A percentile compares a stretch with the other conserved stretches of the same genome.
Evolutionary conservation across 192 early-diverging fungal genomes (phyloP).

Genomic region (Mortierella antarctica): DNA sequence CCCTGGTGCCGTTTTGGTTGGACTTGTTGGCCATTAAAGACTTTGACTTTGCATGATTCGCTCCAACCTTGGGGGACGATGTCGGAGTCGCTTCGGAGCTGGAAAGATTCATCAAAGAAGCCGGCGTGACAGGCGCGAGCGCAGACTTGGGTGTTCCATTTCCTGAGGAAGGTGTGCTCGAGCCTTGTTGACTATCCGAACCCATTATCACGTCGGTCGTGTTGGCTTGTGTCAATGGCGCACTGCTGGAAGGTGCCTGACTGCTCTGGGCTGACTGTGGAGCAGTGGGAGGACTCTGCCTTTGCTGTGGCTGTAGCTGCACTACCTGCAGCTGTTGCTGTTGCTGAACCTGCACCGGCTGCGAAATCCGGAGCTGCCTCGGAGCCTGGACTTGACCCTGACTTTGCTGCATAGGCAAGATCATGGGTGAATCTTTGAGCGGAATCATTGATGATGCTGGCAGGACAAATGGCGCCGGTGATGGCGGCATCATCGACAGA

Average conservation of each 20-base stretch:
- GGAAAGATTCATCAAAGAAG: conserved; percentile 71
- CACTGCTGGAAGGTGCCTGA: not conserved
- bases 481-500: conserved; percentile 33
- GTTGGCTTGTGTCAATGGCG: not conserved
- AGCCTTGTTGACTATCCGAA: not conserved
- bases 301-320: conserved; percentile 1
- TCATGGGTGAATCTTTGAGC: conserved; percentile 28
- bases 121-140: conserved; percentile 74
- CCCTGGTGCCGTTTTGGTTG: not conserved
- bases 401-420: conserved; percentile 34
- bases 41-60: conserved; percentile 2
- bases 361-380: conserved; percentile 29
- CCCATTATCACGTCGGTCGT: not conserved
- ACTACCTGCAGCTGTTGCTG: conserved; percentile 20
- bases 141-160: conserved; percentile 4
- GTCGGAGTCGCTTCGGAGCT: conserved; percentile 31
- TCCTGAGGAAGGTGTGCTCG: not conserved
- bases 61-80: conserved; percentile 15
- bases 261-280: conserved; percentile 11
- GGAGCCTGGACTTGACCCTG: conserved; percentile 11
- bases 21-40: too few species aligned
- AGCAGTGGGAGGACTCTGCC: not conserved
- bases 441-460: conserved; percentile 49
- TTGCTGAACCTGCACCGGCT: conserved; percentile 15
- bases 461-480: conserved; percentile 32